Conservation (phyloP, 352 stramenopile genomes). For the Globisporangium cederbergense region DNA sequence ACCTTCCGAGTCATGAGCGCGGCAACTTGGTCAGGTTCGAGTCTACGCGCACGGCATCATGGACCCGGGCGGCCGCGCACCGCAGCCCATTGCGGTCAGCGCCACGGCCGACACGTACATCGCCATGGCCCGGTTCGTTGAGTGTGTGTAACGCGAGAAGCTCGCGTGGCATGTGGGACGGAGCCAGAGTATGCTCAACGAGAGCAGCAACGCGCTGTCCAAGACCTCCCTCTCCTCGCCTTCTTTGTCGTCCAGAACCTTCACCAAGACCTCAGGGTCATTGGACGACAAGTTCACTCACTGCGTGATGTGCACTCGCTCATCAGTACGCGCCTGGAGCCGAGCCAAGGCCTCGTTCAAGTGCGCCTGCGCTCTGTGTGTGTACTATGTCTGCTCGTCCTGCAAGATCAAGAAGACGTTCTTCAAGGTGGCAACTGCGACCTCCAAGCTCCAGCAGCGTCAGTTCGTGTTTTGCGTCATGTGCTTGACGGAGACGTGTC, state of each 20-base stretch:
- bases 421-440: background rate
- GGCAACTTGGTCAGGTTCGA: background rate
- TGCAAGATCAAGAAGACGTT: constrained; percentile 10
- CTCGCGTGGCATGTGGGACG: background rate
- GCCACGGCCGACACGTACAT: no score
- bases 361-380: background rate
- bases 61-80: background rate
- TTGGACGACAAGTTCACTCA: no score
- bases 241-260: no score
- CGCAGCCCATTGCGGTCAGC: no score
- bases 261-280: no score
- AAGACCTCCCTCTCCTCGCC: no score
- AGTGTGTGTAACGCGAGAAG: background rate
- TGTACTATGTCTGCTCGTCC: constrained; percentile 8
- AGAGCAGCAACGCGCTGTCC: no score
- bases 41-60: background rate
- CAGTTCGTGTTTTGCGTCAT: constrained; percentile 19
- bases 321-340: no score
- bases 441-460: background rate
- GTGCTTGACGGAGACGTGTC: no score
- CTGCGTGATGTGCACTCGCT: no score
- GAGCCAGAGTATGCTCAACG: no score
- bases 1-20: background rate
- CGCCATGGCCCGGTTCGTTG: background rate
- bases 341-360: background rate